Evolutionary conservation across 208 protist species (phyloP).

Genomic region (Blechomonas ayalai): DNA sequence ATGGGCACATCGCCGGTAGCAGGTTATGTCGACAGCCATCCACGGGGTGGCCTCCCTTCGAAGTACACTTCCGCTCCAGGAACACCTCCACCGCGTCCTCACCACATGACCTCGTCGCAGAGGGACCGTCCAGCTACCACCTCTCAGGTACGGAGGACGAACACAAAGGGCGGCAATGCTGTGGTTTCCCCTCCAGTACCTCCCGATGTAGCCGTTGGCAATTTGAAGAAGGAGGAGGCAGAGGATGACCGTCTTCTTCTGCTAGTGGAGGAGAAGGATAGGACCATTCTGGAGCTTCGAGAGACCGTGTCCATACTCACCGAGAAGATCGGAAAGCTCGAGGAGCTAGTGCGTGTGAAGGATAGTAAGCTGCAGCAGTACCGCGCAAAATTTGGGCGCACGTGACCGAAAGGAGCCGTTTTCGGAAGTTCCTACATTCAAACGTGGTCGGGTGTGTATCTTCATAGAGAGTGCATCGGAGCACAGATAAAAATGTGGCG

Average conservation of each 20-base stretch:
- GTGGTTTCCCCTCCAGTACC: no score
- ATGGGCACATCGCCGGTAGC: not conserved
- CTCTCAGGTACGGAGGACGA: no score
- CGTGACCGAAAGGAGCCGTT: slow-evolving; percentile 20
- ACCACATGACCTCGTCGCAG: no score
- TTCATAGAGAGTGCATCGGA: not conserved
- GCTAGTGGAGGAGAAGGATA: slow-evolving; percentile 86
- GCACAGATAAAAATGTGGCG: not conserved
- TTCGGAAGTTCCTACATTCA: no score
- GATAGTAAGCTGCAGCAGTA: slow-evolving; percentile 91
- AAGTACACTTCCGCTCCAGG: no score
- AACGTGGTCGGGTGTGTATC: no score
- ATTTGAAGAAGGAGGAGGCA: slow-evolving; percentile 2
- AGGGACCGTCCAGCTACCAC: no score
- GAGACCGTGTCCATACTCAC: slow-evolving; percentile 88
- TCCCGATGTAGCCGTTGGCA: no score
- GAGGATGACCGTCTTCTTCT: slow-evolving; percentile 18
- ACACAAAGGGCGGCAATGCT: no score
- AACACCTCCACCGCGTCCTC: not conserved
- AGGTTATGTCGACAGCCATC: not conserved
- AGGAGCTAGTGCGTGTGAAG: slow-evolving; percentile 94
- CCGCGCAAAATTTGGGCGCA: slow-evolving; percentile 47
- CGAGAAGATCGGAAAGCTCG: slow-evolving; percentile 92
- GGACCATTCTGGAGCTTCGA: slow-evolving; percentile 84
- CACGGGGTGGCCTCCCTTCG: not conserved